Evolutionary conservation across 164 flowering plant species (phyloP).

Genomic region (Litsea cubeba): DNA sequence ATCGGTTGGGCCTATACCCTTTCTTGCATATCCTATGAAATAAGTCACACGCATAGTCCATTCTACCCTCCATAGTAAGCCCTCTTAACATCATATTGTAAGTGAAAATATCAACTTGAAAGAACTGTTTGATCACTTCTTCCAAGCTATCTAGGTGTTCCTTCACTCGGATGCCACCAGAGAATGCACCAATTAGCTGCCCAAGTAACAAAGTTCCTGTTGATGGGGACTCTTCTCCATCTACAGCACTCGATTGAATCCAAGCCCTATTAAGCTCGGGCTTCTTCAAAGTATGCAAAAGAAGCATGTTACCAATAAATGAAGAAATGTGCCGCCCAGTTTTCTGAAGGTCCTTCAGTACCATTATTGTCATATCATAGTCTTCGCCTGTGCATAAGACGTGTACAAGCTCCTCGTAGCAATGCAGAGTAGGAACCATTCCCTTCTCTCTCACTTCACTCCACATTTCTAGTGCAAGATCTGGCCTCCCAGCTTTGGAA

Average conservation of each 20-base stretch:
- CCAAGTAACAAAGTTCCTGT: constrained; percentile 33
- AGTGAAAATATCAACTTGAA: constrained; percentile 48
- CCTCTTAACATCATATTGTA: constrained; percentile 64
- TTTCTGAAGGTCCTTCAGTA: constrained; percentile 44
- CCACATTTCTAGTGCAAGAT: constrained; percentile 36
- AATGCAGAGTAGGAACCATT: constrained; percentile 41
- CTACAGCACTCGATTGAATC: constrained; percentile 25
- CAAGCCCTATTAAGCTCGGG: constrained; percentile 42
- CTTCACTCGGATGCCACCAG: constrained; percentile 23
- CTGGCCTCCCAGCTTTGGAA: constrained; percentile 39
- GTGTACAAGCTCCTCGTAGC: constrained; percentile 66
- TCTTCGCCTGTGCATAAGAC: constrained; percentile 25
- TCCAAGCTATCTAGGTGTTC: constrained; percentile 36
- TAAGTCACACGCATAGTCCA: constrained; percentile 39
- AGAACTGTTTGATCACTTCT: constrained; percentile 41
- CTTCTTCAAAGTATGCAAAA: constrained; percentile 40
- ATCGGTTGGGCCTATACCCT: constrained; percentile 62
- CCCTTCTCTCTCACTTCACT: constrained; percentile 31
- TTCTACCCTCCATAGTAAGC: constrained; percentile 19
- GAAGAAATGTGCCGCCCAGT: constrained; percentile 48
- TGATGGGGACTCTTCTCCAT: constrained; percentile 14
- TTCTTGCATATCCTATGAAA: constrained; percentile 37
- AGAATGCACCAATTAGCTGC: constrained; percentile 48
- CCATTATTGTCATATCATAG: constrained; percentile 37
- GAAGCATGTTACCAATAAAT: constrained; percentile 60